Percentiles rank a stretch among this genome's conserved stretches.
Conservation (phyloP, 2,329 filamentous ascomycete species). For the Dichotomopilus funicola region DNA sequence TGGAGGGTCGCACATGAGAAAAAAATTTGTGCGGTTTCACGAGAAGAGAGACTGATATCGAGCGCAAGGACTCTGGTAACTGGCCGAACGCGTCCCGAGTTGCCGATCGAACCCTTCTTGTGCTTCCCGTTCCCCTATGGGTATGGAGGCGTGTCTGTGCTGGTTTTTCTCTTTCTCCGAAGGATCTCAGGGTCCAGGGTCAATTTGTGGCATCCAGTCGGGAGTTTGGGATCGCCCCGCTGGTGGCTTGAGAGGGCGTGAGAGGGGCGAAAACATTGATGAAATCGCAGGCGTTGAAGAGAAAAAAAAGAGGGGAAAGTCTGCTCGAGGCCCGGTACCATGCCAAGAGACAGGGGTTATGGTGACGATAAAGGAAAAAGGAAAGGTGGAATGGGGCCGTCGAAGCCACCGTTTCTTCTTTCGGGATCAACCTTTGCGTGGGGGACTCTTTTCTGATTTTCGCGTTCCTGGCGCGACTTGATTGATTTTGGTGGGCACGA, state of each 20-base stretch:
- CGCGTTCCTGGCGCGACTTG: background rate
- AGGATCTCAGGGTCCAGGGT: slow-evolving; percentile 10
- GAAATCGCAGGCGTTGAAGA: background rate
- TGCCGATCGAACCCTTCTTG: background rate
- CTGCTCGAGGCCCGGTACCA: background rate
- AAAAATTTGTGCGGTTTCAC: too few relatives aligned
- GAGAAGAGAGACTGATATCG: background rate
- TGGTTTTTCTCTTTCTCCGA: background rate
- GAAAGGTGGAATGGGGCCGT: slow-evolving; percentile 14
- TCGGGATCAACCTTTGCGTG: background rate
- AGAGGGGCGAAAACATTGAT: background rate
- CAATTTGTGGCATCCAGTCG: slow-evolving; percentile 4
- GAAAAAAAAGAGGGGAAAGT: slow-evolving; percentile 1
- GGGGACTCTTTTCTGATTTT: slow-evolving; percentile 5
- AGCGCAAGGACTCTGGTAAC: background rate
- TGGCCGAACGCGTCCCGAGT: background rate
- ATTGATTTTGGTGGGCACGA: background rate
- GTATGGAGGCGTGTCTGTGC: background rate
- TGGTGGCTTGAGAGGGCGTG: background rate
- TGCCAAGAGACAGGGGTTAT: too few relatives aligned
- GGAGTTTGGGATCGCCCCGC: slow-evolving; percentile 3
- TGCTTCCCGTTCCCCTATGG: too few relatives aligned
- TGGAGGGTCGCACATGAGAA: too few relatives aligned
- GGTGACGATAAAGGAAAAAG: background rate
- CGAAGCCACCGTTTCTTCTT: slow-evolving; percentile 12